A percentile compares a stretch with the other conserved stretches of the same genome.
These are phyloP conservation scores for Casuarina cunninghamiana DNA, from an alignment of 306 rosid species.

Conservation along the genomic window DNA sequence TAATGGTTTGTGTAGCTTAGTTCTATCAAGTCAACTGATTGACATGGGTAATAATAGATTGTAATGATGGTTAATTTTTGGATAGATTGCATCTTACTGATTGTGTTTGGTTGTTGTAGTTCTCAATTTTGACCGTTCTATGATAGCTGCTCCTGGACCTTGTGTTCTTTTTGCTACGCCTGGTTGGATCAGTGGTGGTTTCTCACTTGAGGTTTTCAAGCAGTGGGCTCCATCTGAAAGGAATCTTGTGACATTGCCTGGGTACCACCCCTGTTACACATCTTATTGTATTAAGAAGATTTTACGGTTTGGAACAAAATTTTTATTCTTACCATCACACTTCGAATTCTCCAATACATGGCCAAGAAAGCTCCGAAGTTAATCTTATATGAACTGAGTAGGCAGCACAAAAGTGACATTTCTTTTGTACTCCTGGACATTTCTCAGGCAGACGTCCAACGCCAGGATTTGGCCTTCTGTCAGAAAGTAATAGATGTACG, in stretches of 20 bases:
- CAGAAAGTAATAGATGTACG: neutral
- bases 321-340: neutral
- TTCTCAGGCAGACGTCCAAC: neutral
- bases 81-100: constrained; percentile 20
- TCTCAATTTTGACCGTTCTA: constrained; percentile 73
- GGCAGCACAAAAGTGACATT: neutral
- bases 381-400: neutral
- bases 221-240: constrained; percentile 88
- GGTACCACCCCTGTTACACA: constrained; percentile 44
- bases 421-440: neutral
- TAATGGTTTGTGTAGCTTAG: neutral
- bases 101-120: constrained; percentile 57
- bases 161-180: constrained; percentile 99
- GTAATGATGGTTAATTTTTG: constrained; percentile 12
- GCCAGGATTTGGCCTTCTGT: neutral
- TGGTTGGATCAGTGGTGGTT: constrained; percentile 89
- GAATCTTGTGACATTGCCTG: constrained; percentile 79
- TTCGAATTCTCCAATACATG: neutral
- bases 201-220: constrained; percentile 91
- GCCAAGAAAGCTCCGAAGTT: too few relatives aligned
- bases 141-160: constrained; percentile 78
- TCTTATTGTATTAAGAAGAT: neutral
- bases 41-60: constrained; percentile 15
- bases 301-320: neutral
- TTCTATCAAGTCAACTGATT: neutral